Evolutionary conservation across 2,329 filamentous ascomycete species (phyloP).

Genomic region (Berkeleyomyces rouxiae): DNA sequence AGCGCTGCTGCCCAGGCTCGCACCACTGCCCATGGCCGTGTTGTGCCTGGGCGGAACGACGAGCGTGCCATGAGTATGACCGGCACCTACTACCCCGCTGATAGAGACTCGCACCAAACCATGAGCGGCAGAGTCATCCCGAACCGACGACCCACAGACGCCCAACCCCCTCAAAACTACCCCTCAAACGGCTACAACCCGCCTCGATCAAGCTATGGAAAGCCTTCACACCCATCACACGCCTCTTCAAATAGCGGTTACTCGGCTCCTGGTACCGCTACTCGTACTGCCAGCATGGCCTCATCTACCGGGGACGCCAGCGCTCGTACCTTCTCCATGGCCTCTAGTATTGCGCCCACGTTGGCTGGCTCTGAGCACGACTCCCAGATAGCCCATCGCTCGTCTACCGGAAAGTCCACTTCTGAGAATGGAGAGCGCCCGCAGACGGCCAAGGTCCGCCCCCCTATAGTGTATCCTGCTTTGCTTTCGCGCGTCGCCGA

Average conservation of each 20-base stretch:
- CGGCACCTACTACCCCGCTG: constrained; percentile 49
- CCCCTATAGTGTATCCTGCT: constrained; percentile 85
- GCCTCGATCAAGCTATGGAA: constrained; percentile 22
- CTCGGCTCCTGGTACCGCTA: constrained; percentile 35
- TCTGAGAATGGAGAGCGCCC: constrained; percentile 33
- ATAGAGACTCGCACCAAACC: constrained; percentile 70
- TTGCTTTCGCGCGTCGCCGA: constrained; percentile 84
- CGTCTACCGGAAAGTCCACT: constrained; percentile 41
- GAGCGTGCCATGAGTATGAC: constrained; percentile 96
- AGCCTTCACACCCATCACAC: constrained; percentile 17
- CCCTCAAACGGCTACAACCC: constrained; percentile 10
- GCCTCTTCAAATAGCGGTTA: constrained; percentile 23
- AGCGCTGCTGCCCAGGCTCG: constrained; percentile 32
- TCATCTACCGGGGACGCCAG: constrained; percentile 34
- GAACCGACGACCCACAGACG: constrained; percentile 37
- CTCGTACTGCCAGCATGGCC: constrained; percentile 44
- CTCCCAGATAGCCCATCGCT: constrained; percentile 36
- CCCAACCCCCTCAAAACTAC: constrained; percentile 14
- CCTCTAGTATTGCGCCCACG: constrained; percentile 61
- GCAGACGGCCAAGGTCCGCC: constrained; percentile 45
- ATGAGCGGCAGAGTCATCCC: constrained; percentile 89
- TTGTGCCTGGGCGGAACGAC: constrained; percentile 81
- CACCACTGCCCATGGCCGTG: constrained; percentile 78
- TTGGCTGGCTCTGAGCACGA: constrained; percentile 45
- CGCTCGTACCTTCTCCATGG: constrained; percentile 75